These are phyloP conservation scores for Colletotrichum aenigma DNA, from an alignment of 2,329 filamentous ascomycete species.

Conservation along the genomic window DNA sequence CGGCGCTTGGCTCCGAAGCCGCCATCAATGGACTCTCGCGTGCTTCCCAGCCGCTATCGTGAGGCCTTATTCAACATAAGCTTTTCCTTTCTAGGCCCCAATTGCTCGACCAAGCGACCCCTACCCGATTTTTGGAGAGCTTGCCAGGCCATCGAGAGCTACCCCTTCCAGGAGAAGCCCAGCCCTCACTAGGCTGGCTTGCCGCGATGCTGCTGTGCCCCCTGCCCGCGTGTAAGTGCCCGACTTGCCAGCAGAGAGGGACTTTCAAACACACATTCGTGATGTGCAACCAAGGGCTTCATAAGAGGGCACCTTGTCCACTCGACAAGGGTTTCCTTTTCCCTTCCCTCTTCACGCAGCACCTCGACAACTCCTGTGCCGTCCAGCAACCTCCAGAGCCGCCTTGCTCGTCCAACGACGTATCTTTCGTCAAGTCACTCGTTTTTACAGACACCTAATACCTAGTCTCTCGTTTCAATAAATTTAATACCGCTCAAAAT, in stretches of 20 bases:
- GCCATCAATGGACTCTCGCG: background rate
- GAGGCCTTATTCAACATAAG: background rate
- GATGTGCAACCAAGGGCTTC: background rate
- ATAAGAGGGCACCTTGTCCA: constrained; percentile 6
- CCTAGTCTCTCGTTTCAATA: constrained; percentile 30
- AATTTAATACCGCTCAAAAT: constrained; percentile 31
- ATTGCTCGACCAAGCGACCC: background rate
- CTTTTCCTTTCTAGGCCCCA: background rate
- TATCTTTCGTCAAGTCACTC: constrained; percentile 49
- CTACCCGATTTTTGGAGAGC: background rate
- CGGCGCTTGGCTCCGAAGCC: background rate
- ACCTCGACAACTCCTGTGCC: constrained; percentile 2
- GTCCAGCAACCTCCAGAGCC: constrained; percentile 26
- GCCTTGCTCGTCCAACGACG: constrained; percentile 44
- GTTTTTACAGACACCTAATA: constrained; percentile 21
- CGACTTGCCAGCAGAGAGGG: background rate
- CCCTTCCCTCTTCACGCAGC: background rate
- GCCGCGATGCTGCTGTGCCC: background rate
- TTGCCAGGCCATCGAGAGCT: background rate
- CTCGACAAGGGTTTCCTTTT: background rate
- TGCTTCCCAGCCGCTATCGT: background rate
- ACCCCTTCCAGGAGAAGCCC: background rate
- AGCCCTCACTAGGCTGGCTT: background rate
- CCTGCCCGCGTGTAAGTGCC: background rate
- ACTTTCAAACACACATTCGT: background rate